Percentiles rank a stretch among this genome's conserved stretches.
phyloP scores from a whole-genome alignment of 345 rosid species.

The Excoecaria cochinchinensis region DNA sequence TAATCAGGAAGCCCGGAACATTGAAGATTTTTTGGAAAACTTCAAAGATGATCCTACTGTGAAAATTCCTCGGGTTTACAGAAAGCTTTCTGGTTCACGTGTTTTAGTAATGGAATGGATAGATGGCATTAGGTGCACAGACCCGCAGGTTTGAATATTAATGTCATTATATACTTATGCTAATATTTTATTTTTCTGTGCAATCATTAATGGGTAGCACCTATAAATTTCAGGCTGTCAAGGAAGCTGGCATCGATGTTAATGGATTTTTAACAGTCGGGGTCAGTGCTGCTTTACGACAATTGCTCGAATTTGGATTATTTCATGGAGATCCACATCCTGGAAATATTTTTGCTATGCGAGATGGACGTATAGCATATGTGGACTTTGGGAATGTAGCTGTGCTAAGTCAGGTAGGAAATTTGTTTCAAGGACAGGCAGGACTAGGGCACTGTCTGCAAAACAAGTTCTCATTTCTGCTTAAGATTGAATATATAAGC shows the following conservation, averaged over 20 bases:
- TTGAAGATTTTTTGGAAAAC: constrained; percentile 92
- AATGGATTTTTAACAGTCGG: constrained; percentile 91
- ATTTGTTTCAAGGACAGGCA: constrained; percentile 9
- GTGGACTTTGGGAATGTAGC: constrained; percentile 99
- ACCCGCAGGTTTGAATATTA: constrained; percentile 69
- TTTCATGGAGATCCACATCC: constrained; percentile 99
- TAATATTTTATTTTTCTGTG: constrained; percentile 8
- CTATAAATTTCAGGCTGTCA: constrained; percentile 63
- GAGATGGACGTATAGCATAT: constrained; percentile 94
- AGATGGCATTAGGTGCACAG: constrained; percentile 95
- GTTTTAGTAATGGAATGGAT: constrained; percentile 99
- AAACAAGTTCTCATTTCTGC: background rate
- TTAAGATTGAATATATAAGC: background rate
- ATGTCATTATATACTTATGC: constrained; percentile 12
- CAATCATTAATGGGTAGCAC: constrained; percentile 19
- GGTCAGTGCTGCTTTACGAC: constrained; percentile 95
- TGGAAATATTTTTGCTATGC: constrained; percentile 98
- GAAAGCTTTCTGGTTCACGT: constrained; percentile 78
- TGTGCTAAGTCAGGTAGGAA: constrained; percentile 87
- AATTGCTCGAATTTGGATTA: constrained; percentile 87
- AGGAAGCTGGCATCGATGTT: constrained; percentile 82
- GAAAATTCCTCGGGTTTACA: constrained; percentile 90
- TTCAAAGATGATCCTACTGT: constrained; percentile 92
- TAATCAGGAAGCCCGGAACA: constrained; percentile 85
- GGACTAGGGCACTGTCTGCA: background rate